phyloP scores from a whole-genome alignment of 2,329 filamentous ascomycete species.

The Ambrosiella cleistominuta region DNA sequence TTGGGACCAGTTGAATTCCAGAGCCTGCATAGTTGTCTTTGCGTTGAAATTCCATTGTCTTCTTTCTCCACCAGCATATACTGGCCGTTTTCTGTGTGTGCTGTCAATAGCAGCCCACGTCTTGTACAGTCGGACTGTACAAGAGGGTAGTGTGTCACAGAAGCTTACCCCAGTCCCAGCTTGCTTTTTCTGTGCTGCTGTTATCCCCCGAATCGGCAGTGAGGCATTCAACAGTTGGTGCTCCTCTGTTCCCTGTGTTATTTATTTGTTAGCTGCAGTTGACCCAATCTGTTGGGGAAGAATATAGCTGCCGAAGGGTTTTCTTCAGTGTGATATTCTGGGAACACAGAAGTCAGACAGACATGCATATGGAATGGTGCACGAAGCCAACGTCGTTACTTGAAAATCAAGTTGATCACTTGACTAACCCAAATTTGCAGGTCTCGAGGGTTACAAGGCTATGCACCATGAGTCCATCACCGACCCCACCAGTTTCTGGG shows the following conservation, averaged over 20 bases:
- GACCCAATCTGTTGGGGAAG: not conserved
- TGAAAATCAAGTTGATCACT: not conserved
- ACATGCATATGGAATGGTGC: no score
- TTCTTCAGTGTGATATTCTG: no score
- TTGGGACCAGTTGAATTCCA: not conserved
- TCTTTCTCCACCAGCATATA: not conserved
- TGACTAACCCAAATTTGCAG: constrained; percentile 21
- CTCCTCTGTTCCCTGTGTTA: not conserved
- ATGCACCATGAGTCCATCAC: constrained; percentile 74
- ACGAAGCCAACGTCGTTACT: no score
- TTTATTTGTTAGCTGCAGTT: not conserved
- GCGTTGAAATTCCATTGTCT: not conserved
- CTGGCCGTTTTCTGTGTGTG: not conserved
- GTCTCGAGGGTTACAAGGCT: constrained; percentile 47
- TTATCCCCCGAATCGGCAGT: not conserved
- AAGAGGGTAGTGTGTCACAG: no score
- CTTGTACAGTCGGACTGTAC: not conserved
- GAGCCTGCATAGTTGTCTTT: not conserved
- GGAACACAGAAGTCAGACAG: no score
- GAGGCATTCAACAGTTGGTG: not conserved
- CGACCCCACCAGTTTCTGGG: constrained; percentile 83
- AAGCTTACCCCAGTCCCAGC: no score
- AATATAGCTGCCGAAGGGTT: not conserved
- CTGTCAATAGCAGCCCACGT: not conserved
- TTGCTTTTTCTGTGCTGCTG: no score